Evolutionary conservation across 1,284 basidiomycete genomes (phyloP), one percentile per base, ranked within the genome.

Genomic region (Trichosporon sp.): DNA sequence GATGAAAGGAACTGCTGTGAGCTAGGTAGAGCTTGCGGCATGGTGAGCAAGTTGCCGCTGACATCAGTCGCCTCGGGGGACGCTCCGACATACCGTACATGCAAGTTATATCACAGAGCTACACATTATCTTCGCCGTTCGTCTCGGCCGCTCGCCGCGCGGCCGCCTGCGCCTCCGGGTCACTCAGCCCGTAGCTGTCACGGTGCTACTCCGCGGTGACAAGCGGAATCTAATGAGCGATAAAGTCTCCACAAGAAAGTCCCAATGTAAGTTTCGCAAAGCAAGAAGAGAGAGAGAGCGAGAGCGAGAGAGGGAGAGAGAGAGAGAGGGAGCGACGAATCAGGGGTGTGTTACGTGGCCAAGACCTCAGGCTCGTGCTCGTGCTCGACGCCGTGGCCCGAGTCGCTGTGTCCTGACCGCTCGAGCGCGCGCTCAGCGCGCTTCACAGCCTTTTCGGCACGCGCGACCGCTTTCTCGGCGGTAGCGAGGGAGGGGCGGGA

Each of bases 51-150:
- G 43, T 4, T 46, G 26, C 35, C 11, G 14, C 43, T n/a, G 43
- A n/a, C 43, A 46, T 46, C 43, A 46, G 43, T 46, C 16, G 16
- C 43, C 43, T 14, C 16, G 16, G 16, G 43, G 43, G 43, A 16
- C n/a, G 51, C 56, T 35, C 31, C 56, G 31, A 61, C 31, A 61
- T 61, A 61, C 56, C 56, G 56, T 61, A 61, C 56, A 61, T 61
- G 56, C 56, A 61, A 35, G 19, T 21, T 31, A 61, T 61, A 61
- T 14, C 26, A 31, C 56, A 61, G 14, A 61, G 32, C 56, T 61
- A 31, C 32, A 35, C 31, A 61, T 35, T 32, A 61, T 31, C 31
- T 4, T 19, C 56, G 32, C 31, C 32, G 14, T 35, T 19, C 26
- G 43, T n/a, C 43, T 46, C 16, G 14, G 26, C 26, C 26, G 26